A percentile compares a stretch with the other conserved stretches of the same genome.
These are phyloP conservation scores for Cordyceps cicadae DNA, from an alignment of 2,329 filamentous ascomycete genomes.

Conservation along the genomic window DNA sequence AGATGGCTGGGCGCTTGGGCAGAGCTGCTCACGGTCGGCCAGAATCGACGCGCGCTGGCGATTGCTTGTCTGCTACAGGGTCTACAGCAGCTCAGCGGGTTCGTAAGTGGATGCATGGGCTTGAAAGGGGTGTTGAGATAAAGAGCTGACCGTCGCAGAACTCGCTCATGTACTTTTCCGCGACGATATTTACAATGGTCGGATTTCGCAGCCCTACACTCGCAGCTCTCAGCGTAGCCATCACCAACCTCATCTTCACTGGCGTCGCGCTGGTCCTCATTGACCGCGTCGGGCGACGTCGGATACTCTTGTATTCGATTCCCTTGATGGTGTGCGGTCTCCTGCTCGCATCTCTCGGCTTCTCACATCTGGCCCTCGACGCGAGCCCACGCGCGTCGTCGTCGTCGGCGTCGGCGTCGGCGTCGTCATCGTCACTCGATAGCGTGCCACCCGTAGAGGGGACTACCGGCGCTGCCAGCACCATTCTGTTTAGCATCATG, in stretches of 20 bases:
- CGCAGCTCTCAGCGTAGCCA: conserved; percentile 69
- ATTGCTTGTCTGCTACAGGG: conserved; percentile 85
- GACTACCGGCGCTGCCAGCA: conserved; percentile 30
- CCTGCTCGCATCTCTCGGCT: conserved; percentile 61
- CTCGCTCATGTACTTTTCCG: conserved; percentile 86
- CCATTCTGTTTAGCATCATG: conserved; percentile 69
- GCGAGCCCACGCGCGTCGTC: conserved; percentile 11
- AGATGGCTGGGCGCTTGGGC: conserved; percentile 40
- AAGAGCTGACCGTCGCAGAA: conserved; percentile 42
- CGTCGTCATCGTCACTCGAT: background rate
- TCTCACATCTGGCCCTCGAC: conserved; percentile 51
- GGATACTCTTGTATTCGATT: conserved; percentile 73
- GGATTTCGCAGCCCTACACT: conserved; percentile 73
- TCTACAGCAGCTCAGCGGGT: conserved; percentile 81
- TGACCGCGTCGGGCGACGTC: conserved; percentile 69
- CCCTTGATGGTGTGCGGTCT: conserved; percentile 76
- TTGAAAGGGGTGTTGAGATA: background rate
- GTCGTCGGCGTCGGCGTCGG: too few relatives aligned
- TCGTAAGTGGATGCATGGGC: conserved; percentile 42
- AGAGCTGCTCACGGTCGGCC: conserved; percentile 48
- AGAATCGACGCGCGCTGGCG: conserved; percentile 64
- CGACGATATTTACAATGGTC: conserved; percentile 70
- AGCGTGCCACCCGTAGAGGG: conserved; percentile 15
- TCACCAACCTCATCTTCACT: conserved; percentile 77
- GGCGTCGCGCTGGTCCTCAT: conserved; percentile 67